Evolutionary conservation across 805 yeast genomes (phyloP).

Genomic region (Ogataea henricii): DNA sequence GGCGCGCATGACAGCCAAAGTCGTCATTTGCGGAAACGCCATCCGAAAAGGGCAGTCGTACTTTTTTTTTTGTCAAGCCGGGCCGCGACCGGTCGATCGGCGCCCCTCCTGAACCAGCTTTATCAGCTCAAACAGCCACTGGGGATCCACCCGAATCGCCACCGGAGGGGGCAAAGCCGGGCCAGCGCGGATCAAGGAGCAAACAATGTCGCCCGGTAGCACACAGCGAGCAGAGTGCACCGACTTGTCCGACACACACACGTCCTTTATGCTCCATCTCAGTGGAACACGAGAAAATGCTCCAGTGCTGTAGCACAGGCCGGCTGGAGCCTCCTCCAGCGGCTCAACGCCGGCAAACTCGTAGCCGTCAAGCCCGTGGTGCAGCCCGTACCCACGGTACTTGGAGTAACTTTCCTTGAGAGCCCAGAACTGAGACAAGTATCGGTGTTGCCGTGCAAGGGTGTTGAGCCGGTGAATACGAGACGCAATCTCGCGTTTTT

Average conservation of each 20-base stretch:
- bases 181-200: slow-evolving; percentile 3
- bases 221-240: slow-evolving; percentile 8
- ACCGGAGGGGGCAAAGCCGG: neutral
- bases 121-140: slow-evolving; percentile 6
- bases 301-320: neutral
- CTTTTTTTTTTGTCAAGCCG: too few species aligned
- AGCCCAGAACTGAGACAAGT: slow-evolving; percentile 71
- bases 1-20: slow-evolving; percentile 2
- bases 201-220: slow-evolving; percentile 2
- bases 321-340: neutral
- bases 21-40: neutral
- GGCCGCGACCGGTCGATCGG: neutral
- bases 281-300: slow-evolving; percentile 4
- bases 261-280: slow-evolving; percentile 3
- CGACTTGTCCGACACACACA: slow-evolving; percentile 7
- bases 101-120: neutral
- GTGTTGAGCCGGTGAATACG: slow-evolving; percentile 7
- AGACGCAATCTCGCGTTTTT: slow-evolving; percentile 31
- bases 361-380: slow-evolving; percentile 28
- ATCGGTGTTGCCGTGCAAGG: slow-evolving; percentile 18
- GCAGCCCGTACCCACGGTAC: slow-evolving; percentile 61
- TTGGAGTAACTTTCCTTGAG: slow-evolving; percentile 77
- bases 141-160: slow-evolving; percentile 1
- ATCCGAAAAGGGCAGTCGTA: too few species aligned
- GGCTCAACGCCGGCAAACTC: slow-evolving; percentile 21